A percentile compares a stretch with the other conserved stretches of the same genome.
phyloP scores from a whole-genome alignment of 2,329 filamentous ascomycete genomes.

The Nemania sp. region DNA sequence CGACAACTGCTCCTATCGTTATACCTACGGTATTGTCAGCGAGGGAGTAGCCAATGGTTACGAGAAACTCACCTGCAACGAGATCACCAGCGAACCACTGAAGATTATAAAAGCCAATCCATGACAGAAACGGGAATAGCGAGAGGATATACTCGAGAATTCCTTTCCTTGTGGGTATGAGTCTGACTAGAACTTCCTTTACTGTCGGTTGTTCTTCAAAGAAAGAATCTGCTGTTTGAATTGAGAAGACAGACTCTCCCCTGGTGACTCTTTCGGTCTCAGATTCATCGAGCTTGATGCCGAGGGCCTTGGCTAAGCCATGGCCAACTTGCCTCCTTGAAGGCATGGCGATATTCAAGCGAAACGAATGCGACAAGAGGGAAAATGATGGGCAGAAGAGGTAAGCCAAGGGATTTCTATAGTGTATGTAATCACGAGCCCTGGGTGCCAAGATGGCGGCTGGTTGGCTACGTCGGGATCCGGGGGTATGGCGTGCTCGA shows the following conservation, averaged over 20 bases:
- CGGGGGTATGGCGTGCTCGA: conserved; percentile 39
- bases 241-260: conserved; percentile 83
- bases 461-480: conserved; percentile 35
- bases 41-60: conserved; percentile 37
- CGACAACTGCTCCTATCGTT: conserved; percentile 75
- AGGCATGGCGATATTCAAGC: conserved; percentile 51
- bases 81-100: conserved; percentile 92
- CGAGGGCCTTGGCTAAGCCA: conserved; percentile 79
- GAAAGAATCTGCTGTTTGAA: conserved; percentile 79
- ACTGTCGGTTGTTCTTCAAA: conserved; percentile 84
- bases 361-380: conserved; percentile 18
- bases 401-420: conserved; percentile 31
- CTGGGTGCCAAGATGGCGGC: conserved; percentile 29
- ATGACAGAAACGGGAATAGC: conserved; percentile 89
- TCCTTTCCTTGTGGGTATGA: conserved; percentile 69
- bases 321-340: conserved; percentile 73
- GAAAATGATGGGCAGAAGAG: conserved; percentile 6
- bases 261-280: conserved; percentile 76
- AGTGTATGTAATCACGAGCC: conserved; percentile 15
- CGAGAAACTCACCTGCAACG: conserved; percentile 75
- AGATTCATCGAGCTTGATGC: conserved; percentile 82
- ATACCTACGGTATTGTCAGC: conserved; percentile 53
- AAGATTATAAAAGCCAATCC: conserved; percentile 89
- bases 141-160: conserved; percentile 71
- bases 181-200: conserved; percentile 75